Evolutionary conservation across 495 filamentous ascomycete species (phyloP), one percentile per base, ranked within the genome.

Genomic region (Hapsidospora chrysogenum): DNA sequence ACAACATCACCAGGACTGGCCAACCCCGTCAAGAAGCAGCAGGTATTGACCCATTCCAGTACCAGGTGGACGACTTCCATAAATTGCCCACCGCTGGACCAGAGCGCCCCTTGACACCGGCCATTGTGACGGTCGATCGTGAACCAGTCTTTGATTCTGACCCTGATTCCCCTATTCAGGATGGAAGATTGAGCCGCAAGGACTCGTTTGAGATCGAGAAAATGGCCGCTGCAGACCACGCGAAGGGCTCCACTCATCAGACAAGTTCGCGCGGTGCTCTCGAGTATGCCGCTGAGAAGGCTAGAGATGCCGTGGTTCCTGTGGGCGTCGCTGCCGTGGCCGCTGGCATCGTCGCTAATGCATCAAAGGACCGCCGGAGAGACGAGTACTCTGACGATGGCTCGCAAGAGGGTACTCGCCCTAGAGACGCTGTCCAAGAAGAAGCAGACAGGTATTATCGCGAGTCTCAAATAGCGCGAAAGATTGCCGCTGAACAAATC

Each of bases 31-130:
- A 41, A 18, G 39, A 49, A 30, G 44, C 39, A 5, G 33, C 49
- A 9, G n/a, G n/a, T n/a, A 39, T 66, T 37, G 61, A 70, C 42
- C 60, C 64, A 11, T 69, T 70, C 45, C 54, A 64, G 39, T 70
- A 45, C 33, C 67, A 66, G 42, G 65, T 67, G 38, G 19, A 49
- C 10, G 52, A 61, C 32, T n/a, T n/a, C n/a, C n/a, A n/a, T n/a
- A n/a, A n/a, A n/a, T n/a, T n/a, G n/a, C n/a, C n/a, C n/a, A n/a
- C n/a, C n/a, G 23, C 43, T 18, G 56, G 52, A n/a, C 61, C 52
- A 21, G 44, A 38, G 36, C 43, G 45, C 33, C 49, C 50, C 23
- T 32, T 52, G 29, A 58, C 60, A 16, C 66, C 46, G 1, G 47
- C 36, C 38, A 48, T 72, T 21, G 43, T 58, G 17, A 63, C 58